Evolutionary conservation across 176 grass and related monocot species (phyloP).

Genomic region (sorghum (Sorghum bicolor)): Sorghum_bicolor_NCBIv3 NC_012877.2:58054001-58054500

Average conservation of each 20-base stretch:
- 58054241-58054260: too few species aligned
- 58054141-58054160: too few species aligned
- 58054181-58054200: too few species aligned
- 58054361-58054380: conserved; percentile 82
- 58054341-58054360: conserved; percentile 41
- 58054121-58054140: too few species aligned
- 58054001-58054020: neutral
- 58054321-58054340: conserved; percentile 37
- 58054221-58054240: too few species aligned
- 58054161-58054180: too few species aligned
- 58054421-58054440: conserved; percentile 35
- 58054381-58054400: conserved; percentile 57
- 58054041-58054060: neutral
- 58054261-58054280: conserved; percentile 77
- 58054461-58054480: neutral
- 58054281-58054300: conserved; percentile 86
- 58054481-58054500: conserved; percentile 11
- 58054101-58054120: too few species aligned
- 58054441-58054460: neutral
- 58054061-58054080: neutral
- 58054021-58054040: neutral
- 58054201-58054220: too few species aligned
- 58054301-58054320: conserved; percentile 85
- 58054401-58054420: conserved; percentile 58
- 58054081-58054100: too few species aligned